Base-by-base conservation (phyloP, 208 protist genomes). In the Wallacemonas sp. region DNA sequence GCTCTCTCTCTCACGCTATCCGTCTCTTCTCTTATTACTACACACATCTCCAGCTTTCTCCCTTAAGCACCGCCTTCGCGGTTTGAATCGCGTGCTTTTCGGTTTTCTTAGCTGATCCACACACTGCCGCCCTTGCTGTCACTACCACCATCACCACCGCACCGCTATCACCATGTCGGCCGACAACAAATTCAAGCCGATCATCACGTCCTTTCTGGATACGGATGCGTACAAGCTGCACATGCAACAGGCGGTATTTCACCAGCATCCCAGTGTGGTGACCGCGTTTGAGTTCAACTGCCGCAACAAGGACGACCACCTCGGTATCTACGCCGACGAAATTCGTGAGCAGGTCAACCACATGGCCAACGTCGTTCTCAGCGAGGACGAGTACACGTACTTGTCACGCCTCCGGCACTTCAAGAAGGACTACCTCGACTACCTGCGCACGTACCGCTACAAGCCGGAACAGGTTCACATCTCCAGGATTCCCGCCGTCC, bases 141-240 rank as follows among this genome's bases (percentile, higher is more conserved):
- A n/a, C n/a, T n/a, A n/a, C n/a, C 46, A 6, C 1, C 27, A 5
- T 26, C 9, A 41, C 54, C 13, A 32, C 3, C 37, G 9, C 15
- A 13, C 19, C 3, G 6, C 21, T 17, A 44, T 17, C 61, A 45
- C 54, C 4, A 74, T 77, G 76, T 41, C 71, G 4, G 42, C 68
- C 57, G 38, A 55, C 24, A 68, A 71, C 63, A 60, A 70, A 48
- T 59, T 70, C 41, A 32, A 22, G n/a, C 85, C 86, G 0, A 88
- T 95, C 45, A 90, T 95, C 53, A 83, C 71, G 29, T 91, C 89
- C 41, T 69, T 95, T 33, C 65, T 95, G 39, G 89, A 95, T 76
- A 95, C 89, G 19, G 89, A 95, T 70, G 86, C 85, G 32, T 95
- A 95, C 73, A 95, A 95, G 63, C 65, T 95, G 53, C 86, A 95